Conservation (phyloP, 306 rosid genomes). For the Datisca glomerata region DNA sequence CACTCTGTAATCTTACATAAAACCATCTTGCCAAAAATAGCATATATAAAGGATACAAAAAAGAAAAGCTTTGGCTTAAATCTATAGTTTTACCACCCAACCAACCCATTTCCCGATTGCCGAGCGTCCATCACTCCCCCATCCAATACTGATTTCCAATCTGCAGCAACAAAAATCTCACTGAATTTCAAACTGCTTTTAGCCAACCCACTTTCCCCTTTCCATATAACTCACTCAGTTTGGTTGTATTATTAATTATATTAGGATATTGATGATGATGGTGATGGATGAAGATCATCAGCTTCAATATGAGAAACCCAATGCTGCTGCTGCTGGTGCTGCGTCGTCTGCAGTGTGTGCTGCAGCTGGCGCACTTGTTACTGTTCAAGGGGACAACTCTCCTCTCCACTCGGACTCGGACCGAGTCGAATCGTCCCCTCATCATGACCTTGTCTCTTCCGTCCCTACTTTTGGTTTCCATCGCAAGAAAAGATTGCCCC, state of each 20-base stretch:
- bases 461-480: conserved; percentile 42
- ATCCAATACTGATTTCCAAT: no score
- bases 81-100: conserved; percentile 2
- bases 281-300: conserved; percentile 11
- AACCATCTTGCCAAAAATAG: conserved; percentile 26
- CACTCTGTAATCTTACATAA: conserved; percentile 7
- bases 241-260: no score
- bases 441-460: conserved; percentile 22
- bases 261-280: conserved; percentile 43
- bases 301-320: neutral
- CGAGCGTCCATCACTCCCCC: conserved; percentile 35
- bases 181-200: conserved; percentile 7
- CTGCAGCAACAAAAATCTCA: conserved; percentile 74
- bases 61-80: neutral
- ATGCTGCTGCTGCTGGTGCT: conserved; percentile 20
- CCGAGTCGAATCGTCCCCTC: conserved; percentile 25
- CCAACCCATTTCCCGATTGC: conserved; percentile 19
- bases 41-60: no score
- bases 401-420: no score
- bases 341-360: conserved; percentile 10
- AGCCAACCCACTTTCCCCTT: no score
- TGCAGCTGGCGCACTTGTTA: no score
- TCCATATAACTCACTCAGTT: no score
- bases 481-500: conserved; percentile 59
- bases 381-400: no score